Percentiles rank a stretch among this genome's conserved stretches.
phyloP scores from a whole-genome alignment of 2,329 filamentous ascomycete species.

The Dryadomyces quercivorus region DNA sequence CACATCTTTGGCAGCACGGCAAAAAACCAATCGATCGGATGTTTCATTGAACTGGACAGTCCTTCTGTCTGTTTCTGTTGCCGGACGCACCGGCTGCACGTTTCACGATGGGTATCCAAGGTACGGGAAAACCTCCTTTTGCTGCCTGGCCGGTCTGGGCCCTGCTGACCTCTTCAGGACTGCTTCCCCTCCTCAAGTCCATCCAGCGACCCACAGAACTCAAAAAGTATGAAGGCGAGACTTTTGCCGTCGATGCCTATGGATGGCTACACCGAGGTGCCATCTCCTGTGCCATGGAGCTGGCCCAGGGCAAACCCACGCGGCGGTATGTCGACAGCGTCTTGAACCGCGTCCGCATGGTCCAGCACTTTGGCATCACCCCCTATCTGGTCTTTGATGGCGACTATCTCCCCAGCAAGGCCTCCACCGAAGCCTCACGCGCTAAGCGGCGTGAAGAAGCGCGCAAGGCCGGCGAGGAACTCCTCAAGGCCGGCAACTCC shows the following conservation, averaged over 20 bases:
- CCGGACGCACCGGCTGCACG: not conserved
- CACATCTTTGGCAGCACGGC: not conserved
- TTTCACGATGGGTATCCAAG: conserved; percentile 13
- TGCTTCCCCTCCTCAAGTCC: conserved; percentile 86
- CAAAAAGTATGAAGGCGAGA: conserved; percentile 78
- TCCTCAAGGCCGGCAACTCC: conserved; percentile 69
- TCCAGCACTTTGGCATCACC: conserved; percentile 84
- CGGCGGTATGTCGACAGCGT: conserved; percentile 83
- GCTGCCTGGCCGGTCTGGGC: not conserved
- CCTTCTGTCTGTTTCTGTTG: not conserved
- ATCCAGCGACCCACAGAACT: conserved; percentile 83
- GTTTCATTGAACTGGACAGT: not conserved
- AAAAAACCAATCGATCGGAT: not conserved
- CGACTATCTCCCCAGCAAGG: conserved; percentile 88
- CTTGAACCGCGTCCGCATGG: conserved; percentile 85
- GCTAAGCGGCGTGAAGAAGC: conserved; percentile 65
- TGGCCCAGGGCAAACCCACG: conserved; percentile 80
- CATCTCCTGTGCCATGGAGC: conserved; percentile 78
- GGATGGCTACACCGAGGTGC: conserved; percentile 96
- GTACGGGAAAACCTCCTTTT: conserved; percentile 1
- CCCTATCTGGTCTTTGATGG: conserved; percentile 96
- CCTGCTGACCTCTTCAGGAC: conserved; percentile 37
- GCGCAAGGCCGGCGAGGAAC: conserved; percentile 61
- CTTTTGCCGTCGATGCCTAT: conserved; percentile 90
- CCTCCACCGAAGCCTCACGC: conserved; percentile 68